These are phyloP conservation scores for Alectoria sarmentosa DNA, from an alignment of 495 filamentous ascomycete species.

Conservation along the genomic window DNA sequence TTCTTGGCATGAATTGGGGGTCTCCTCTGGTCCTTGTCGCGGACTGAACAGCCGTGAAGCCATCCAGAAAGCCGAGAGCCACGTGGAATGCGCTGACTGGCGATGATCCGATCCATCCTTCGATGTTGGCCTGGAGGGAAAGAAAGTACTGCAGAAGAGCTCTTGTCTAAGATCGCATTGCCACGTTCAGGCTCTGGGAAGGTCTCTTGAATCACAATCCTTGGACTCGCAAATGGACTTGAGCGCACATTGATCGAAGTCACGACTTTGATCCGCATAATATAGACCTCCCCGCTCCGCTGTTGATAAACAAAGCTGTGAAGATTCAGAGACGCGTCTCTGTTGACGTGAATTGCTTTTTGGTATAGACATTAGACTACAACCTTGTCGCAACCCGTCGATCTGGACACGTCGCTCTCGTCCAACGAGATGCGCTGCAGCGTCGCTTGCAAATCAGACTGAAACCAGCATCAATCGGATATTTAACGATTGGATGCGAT, in stretches of 20 bases:
- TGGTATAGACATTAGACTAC: constrained; percentile 5
- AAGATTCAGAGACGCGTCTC: constrained; percentile 8
- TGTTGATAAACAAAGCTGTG: not conserved
- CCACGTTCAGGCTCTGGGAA: constrained; percentile 2
- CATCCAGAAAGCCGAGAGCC: constrained; percentile 22
- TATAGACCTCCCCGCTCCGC: constrained; percentile 1
- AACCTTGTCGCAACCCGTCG: not conserved
- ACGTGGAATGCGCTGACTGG: constrained; percentile 20
- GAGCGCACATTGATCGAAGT: constrained; percentile 22
- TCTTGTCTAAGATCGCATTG: constrained; percentile 2
- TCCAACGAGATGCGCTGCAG: constrained; percentile 9
- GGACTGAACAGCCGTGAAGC: constrained; percentile 23
- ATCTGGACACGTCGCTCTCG: constrained; percentile 7
- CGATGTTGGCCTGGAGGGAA: constrained; percentile 3
- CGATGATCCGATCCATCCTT: constrained; percentile 6
- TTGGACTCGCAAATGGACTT: constrained; percentile 5
- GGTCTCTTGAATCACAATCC: constrained; percentile 2
- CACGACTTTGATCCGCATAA: constrained; percentile 17
- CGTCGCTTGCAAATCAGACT: constrained; percentile 1
- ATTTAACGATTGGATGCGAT: not conserved
- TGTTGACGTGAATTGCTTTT: constrained; percentile 11
- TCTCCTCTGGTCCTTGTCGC: constrained; percentile 1
- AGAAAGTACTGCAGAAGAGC: not conserved
- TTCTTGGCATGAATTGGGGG: constrained; percentile 12
- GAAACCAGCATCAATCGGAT: constrained; percentile 12